Evolutionary conservation across 305 asterid genomes (phyloP).

Genomic region (Ajuga reptans): DNA sequence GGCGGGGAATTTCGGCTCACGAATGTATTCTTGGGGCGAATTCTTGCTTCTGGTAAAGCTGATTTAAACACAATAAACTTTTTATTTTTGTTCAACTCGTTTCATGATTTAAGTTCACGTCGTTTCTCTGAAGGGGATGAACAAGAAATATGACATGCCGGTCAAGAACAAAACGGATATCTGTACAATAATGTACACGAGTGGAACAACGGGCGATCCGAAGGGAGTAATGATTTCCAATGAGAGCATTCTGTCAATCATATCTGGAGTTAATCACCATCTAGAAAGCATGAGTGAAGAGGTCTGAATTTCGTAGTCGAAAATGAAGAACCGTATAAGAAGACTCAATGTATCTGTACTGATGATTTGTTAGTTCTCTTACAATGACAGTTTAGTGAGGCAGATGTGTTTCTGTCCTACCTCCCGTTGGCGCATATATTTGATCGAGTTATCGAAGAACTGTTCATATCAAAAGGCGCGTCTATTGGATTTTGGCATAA

Average conservation of each 20-base stretch:
- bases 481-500: conserved; percentile 82
- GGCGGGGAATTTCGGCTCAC: conserved; percentile 41
- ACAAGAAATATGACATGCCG: conserved; percentile 48
- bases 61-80: neutral
- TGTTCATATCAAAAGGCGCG: conserved; percentile 65
- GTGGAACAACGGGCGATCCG: conserved; percentile 90
- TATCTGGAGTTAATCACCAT: conserved; percentile 66
- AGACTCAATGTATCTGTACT: neutral
- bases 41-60: conserved; percentile 61
- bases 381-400: conserved; percentile 45
- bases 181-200: conserved; percentile 84
- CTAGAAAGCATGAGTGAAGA: conserved; percentile 56
- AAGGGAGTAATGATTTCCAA: conserved; percentile 70
- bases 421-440: conserved; percentile 88
- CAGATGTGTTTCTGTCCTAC: conserved; percentile 61
- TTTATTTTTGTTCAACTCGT: neutral
- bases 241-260: conserved; percentile 63
- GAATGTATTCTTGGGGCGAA: conserved; percentile 64
- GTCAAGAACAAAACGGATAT: conserved; percentile 46
- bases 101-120: neutral
- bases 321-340: neutral
- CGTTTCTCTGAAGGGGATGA: conserved; percentile 37
- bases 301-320: conserved; percentile 26
- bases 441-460: conserved; percentile 73
- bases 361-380: conserved; percentile 6